Base-by-base conservation (phyloP, 2,329 filamentous ascomycete genomes). In the Magnaporthiopsis poae region DNA sequence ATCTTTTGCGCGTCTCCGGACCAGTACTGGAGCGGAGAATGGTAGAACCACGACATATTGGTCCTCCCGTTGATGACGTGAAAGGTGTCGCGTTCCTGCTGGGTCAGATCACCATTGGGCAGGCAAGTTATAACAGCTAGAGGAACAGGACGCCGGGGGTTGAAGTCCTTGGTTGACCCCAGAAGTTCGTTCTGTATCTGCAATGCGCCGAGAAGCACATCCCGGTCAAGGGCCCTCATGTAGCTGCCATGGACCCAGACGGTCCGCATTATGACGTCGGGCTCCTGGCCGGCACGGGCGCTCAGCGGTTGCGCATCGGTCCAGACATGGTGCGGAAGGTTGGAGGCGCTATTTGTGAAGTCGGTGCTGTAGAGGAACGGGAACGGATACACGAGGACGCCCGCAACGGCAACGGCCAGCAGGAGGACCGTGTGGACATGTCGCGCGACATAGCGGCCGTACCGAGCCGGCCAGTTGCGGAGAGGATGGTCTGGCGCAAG, bases 1-100 rank as follows among this genome's bases (percentile, higher is more conserved):
- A 94, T 84, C 8, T 76, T 77, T 1, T 84, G 80, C 7, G 79
- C 73, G n/a, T 82, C 90, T 73, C 88, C 90, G 68, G 86, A 83
- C 90, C 90, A 94, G 75, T 92, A 93, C 75, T 91, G 87, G 66
- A 94, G 77, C 1, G 90, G 90, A n/a, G 90, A 93, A 71, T 93
- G 90, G 72, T 90, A 90, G 71, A 90, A 90, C 89, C 89, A 92
- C 4, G 86, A 86, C 70, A 86, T 78, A 69, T 86, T 83, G 4
- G 81, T 85, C 46, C 86, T 75, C 18, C 85, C 86, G 71, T 88
- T 87, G 70, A 81, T 78, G 65, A 85, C 81, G 72, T 88, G 86
- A 33, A 85, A 79, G 11, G 80, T 74, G 72, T 88, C 83, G 36
- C 86, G 81, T 69, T 84, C 78, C 18, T 72, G 70, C 18, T 76